Base-by-base conservation (phyloP, 345 rosid genomes). In the Rhodamnia rubescens region DNA sequence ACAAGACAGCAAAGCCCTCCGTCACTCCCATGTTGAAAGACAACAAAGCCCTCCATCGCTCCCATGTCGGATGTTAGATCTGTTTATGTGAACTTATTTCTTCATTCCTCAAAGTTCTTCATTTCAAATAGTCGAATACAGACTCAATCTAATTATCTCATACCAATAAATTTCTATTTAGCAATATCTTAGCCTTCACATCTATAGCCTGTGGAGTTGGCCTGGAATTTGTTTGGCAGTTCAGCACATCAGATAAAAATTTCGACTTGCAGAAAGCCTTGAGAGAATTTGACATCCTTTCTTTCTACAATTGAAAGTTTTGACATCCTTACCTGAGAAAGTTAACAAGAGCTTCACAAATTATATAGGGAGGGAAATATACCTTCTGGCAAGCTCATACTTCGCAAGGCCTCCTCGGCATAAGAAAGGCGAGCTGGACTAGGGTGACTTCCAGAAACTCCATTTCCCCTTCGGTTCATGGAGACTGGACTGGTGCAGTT, bases 331-430 rank as follows among this genome's bases (percentile, higher is more conserved):
- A 36, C 80, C 13, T 36, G 24, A 69, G 13, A 36, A 36, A 32
- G 47, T 69, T 44, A 44, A 40, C 47, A 69, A 69, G 80, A 18
- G 47, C 80, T 36, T 69, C 78, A 69, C 47, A 69, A 69, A 32
- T 18, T 32, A 69, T 69, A 69, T 44, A 51, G 10, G 11, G 27
- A 53, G 49, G 83, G 53, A 74, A 83, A 75, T 44, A 42, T 88
- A 96, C 99, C 99, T 95, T 95, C 98, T 40, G 98, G 98, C 85
- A 97, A 92, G 89, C 98, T 93, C 91, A 94, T 93, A 86, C 85
- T 91, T 85, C 92, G 88, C 64, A 97, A 91, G 83, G 98, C 98
- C 85, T 96, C 95, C 94, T 97, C 99, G 0, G 99, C 99, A 74
- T 92, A 94, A 53, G 97, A 88, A 82, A 96, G 92, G 69, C 94